A percentile compares a stretch with the other conserved stretches of the same genome.
Evolutionary conservation across 2,329 filamentous ascomycete genomes (phyloP).

Genomic region (Sporothrix globosa): DNA sequence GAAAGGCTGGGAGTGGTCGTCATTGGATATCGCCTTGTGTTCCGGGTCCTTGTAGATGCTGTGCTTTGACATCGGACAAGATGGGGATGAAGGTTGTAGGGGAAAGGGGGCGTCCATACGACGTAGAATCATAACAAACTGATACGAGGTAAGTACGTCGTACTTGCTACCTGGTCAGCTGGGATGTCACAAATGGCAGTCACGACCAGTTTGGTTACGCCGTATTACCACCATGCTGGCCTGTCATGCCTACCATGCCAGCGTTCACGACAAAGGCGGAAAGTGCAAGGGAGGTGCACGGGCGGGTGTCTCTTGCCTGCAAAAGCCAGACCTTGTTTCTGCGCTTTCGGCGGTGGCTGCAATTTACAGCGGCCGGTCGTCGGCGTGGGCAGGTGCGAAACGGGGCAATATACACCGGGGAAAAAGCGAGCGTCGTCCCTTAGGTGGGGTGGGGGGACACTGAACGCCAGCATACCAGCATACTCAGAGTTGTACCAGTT

Average conservation of each 20-base stretch:
- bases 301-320: background rate
- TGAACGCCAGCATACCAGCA: background rate
- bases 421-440: constrained; percentile 12
- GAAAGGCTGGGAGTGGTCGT: background rate
- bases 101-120: background rate
- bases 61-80: constrained; percentile 17
- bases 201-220: background rate
- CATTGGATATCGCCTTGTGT: constrained; percentile 3
- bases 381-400: constrained; percentile 25
- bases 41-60: background rate
- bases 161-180: background rate
- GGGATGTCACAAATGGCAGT: constrained; percentile 19
- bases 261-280: background rate
- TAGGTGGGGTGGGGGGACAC: constrained; percentile 18
- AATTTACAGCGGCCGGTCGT: constrained; percentile 25
- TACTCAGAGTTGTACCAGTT: background rate
- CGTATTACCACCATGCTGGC: constrained; percentile 1
- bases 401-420: constrained; percentile 18
- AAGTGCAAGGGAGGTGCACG: constrained; percentile 3
- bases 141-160: background rate
- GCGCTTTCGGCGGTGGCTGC: constrained; percentile 25
- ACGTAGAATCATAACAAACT: background rate
- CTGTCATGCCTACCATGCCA: background rate
- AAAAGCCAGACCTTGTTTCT: constrained; percentile 11
- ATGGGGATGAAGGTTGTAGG: background rate